phyloP scores from a whole-genome alignment of 2,329 filamentous ascomycete species.

The Apiospora sp. region DNA sequence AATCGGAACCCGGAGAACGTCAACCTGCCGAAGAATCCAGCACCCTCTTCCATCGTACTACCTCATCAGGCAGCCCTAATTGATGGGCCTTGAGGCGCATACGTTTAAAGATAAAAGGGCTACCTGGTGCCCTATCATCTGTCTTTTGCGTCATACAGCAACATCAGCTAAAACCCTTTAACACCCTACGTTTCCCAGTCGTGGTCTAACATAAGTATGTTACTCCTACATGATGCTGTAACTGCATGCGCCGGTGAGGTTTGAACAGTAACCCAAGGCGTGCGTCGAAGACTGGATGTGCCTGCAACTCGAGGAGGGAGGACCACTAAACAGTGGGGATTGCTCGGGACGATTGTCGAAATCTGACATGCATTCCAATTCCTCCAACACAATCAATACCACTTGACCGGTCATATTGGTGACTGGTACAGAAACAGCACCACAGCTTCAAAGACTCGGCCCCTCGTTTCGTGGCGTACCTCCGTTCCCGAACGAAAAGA shows the following conservation, averaged over 20 bases:
- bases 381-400: neutral
- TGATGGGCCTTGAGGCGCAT: neutral
- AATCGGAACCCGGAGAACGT: neutral
- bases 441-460: neutral
- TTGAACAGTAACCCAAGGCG: neutral
- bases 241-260: neutral
- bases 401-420: constrained; percentile 16
- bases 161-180: neutral
- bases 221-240: neutral
- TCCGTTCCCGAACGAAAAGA: neutral
- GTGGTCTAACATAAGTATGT: no score
- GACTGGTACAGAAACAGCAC: neutral
- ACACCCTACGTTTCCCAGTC: neutral
- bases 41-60: no score
- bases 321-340: neutral
- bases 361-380: neutral
- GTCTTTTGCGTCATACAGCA: no score
- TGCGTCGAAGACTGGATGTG: neutral
- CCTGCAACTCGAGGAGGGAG: neutral
- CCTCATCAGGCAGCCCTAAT: no score
- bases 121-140: neutral
- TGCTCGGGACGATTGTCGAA: neutral
- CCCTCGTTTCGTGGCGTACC: neutral
- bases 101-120: neutral
- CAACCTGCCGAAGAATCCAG: neutral